Evolutionary conservation across 2,329 filamentous ascomycete species (phyloP).

Genomic region (Cyphellophora europaea): DNA sequence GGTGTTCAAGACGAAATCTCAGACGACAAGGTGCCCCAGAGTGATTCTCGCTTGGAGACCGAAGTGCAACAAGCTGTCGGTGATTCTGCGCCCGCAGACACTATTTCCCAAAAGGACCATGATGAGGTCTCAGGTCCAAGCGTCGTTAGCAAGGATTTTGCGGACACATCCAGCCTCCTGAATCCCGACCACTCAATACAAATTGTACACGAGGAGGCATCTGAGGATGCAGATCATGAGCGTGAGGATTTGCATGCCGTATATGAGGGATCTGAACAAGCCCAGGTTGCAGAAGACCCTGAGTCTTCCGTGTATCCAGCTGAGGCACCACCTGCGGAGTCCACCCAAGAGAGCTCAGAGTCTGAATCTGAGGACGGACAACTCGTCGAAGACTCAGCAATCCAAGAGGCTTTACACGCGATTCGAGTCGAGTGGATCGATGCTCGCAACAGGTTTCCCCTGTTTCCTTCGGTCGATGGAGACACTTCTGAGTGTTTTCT

Average conservation of each 20-base stretch:
- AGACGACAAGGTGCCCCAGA: too few species aligned
- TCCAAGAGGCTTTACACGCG: not conserved
- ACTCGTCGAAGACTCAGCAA: not conserved
- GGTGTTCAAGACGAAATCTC: not conserved
- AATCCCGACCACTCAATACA: too few species aligned
- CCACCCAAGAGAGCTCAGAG: not conserved
- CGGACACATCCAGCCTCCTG: too few species aligned
- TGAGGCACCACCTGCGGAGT: not conserved
- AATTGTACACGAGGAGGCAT: too few species aligned
- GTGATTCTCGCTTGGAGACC: too few species aligned
- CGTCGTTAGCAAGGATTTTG: too few species aligned
- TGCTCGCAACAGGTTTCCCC: not conserved
- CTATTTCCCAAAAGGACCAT: not conserved
- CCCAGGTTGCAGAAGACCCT: not conserved
- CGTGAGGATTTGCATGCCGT: not conserved
- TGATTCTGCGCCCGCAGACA: not conserved
- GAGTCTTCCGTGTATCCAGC: not conserved
- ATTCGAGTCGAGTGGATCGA: not conserved
- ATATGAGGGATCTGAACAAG: not conserved
- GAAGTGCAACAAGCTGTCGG: not conserved
- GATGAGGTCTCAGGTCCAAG: not conserved
- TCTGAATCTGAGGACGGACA: not conserved
- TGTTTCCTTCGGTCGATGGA: slow-evolving; percentile 28
- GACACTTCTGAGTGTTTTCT: slow-evolving; percentile 49
- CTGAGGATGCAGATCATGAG: not conserved